These are phyloP conservation scores for Botryobasidium botryosum DNA, from an alignment of 768 basidiomycete species.

Conservation along the genomic window DNA sequence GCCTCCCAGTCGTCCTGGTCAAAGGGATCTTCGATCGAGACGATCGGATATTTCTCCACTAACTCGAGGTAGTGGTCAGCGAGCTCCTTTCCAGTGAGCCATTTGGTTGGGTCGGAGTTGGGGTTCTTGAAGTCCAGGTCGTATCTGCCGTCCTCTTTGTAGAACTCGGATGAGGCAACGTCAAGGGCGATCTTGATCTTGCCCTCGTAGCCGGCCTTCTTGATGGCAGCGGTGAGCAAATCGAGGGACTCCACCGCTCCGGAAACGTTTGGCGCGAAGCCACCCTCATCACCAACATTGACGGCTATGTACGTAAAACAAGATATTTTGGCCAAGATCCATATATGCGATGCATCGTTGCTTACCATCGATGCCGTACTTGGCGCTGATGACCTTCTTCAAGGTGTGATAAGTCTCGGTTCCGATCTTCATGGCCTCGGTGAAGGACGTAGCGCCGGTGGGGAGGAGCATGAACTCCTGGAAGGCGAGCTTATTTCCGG, in stretches of 20 bases:
- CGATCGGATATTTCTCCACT: constrained; percentile 87
- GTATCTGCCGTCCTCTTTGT: constrained; percentile 94
- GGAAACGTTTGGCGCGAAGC: constrained; percentile 95
- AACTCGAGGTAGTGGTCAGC: constrained; percentile 81
- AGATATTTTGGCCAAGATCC: background rate
- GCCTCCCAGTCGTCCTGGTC: constrained; percentile 99
- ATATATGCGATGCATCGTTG: constrained; percentile 5
- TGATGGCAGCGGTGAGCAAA: constrained; percentile 87
- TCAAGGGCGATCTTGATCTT: constrained; percentile 98
- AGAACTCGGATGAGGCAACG: constrained; percentile 98
- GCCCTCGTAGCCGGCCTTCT: constrained; percentile 94
- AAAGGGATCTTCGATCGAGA: constrained; percentile 95
- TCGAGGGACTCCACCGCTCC: constrained; percentile 97
- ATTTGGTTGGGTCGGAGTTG: constrained; percentile 94
- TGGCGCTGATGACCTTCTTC: constrained; percentile 97
- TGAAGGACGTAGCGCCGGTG: constrained; percentile 79
- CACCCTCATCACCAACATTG: constrained; percentile 99
- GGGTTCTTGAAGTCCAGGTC: constrained; percentile 99
- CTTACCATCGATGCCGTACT: constrained; percentile 96
- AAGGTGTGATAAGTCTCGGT: constrained; percentile 95
- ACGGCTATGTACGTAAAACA: constrained; percentile 45
- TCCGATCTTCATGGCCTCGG: constrained; percentile 97
- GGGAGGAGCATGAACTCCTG: constrained; percentile 99
- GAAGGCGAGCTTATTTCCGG: constrained; percentile 99
- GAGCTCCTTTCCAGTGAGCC: constrained; percentile 84